Base-by-base conservation (phyloP, 2,329 filamentous ascomycete genomes). In the Catunica adiposa region DNA sequence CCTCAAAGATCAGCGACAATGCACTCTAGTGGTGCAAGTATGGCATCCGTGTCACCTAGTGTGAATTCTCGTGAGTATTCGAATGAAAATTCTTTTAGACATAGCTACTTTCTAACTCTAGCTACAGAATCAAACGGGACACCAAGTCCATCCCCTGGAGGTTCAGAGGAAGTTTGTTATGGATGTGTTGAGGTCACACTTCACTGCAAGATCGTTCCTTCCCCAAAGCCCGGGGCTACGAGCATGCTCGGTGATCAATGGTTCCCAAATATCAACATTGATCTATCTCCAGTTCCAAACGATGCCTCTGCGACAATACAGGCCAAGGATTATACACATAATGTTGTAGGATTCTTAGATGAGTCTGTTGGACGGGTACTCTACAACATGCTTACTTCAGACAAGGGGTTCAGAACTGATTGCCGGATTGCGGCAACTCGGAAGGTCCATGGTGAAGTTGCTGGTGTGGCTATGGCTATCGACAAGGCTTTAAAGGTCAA, bases 321-420 rank as follows among this genome's bases (percentile, higher is more conserved):
- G 55, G 83, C 88, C 8, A 76, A 80, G 40, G 90, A 97, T 64
- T 75, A 83, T 60, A 81, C 79, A 1, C 77, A 80, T 2, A 74
- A 75, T 40, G 77, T 83, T 31, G 89, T 96, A 63, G 92, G 87
- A 14, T 75, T 75, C n/a, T 69, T 97, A 3, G 87, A 94, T 62
- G 62, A 72, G 46, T 77, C 74, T 61, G 82, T 82, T 15, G 79
- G 88, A 0, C 68, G 72, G 20, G 86, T 78, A 5, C 73, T 97
- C 7, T 78, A 78, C 6, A 83, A 82, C 6, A 69, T 96, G 0
- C 73, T 97, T 55, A 87, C 94, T 65, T 76, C 78, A 1, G 70
- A 74, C 11, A 70, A 73, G 11, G 77, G 78, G 11, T 69, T 95
- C n/a, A 78, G 85, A 44, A 82, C 86, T 15, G 80, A 83, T 55